Percentiles rank a stretch among this genome's conserved stretches.
These are phyloP conservation scores for Hymenotorrendiella dingleyae DNA, from an alignment of 2,329 filamentous ascomycete genomes.

Conservation along the genomic window DNA sequence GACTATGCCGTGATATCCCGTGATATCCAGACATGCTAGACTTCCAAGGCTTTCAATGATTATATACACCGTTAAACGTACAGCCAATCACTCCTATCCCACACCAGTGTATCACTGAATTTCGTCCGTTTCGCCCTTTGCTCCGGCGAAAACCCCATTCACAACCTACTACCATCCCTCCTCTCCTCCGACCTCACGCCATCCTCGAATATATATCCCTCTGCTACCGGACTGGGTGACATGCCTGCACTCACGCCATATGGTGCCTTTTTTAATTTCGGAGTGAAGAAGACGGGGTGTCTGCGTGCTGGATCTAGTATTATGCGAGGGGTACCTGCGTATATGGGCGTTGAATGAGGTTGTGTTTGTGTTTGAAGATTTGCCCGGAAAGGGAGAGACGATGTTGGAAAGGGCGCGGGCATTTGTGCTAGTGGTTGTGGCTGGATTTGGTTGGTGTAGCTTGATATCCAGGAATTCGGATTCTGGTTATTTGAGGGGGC, in stretches of 20 bases:
- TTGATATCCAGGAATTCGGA: conserved; percentile 3
- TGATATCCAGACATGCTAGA: neutral
- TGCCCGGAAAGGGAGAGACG: too few relatives aligned
- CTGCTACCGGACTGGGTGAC: conserved; percentile 48
- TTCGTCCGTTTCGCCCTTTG: conserved; percentile 7
- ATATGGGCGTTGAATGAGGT: conserved; percentile 32
- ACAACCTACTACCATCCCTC: conserved; percentile 11
- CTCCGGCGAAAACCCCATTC: neutral
- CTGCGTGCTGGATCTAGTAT: conserved; percentile 46
- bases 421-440: neutral
- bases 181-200: conserved; percentile 29
- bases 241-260: conserved; percentile 28
- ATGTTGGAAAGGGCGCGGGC: too few relatives aligned
- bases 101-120: conserved; percentile 29
- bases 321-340: neutral
- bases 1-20: neutral
- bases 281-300: conserved; percentile 74
- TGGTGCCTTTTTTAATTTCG: conserved; percentile 51
- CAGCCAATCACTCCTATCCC: neutral
- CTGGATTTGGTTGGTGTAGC: neutral
- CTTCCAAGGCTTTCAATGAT: neutral
- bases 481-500: conserved; percentile 9
- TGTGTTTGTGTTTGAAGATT: conserved; percentile 44
- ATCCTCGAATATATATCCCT: conserved; percentile 56
- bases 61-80: neutral